Conservation (phyloP, 768 basidiomycete species). For the Kwoniella pini region DNA sequence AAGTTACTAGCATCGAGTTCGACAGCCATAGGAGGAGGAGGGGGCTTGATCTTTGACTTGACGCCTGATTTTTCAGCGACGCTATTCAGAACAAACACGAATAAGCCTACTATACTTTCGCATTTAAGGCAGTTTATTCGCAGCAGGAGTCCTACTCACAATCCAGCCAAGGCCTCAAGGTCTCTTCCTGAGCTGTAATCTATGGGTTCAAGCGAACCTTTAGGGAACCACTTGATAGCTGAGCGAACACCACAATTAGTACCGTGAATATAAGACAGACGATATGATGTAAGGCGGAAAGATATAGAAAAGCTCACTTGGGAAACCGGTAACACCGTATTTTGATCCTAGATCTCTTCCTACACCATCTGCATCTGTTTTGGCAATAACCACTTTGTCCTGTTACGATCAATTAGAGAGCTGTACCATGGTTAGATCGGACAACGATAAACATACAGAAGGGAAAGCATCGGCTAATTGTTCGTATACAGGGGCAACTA, state of each 20-base stretch:
- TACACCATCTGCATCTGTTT: constrained; percentile 87
- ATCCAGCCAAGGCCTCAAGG: constrained; percentile 70
- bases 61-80: constrained; percentile 72
- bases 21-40: constrained; percentile 70
- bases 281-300: too few relatives aligned
- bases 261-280: too few relatives aligned
- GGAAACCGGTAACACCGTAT: constrained; percentile 80
- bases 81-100: constrained; percentile 57
- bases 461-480: constrained; percentile 84
- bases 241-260: not conserved
- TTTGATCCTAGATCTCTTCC: constrained; percentile 72
- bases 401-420: constrained; percentile 3
- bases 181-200: constrained; percentile 78
- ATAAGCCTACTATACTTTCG: not conserved
- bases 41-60: constrained; percentile 84
- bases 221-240: constrained; percentile 92
- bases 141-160: constrained; percentile 63
- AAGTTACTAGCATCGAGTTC: constrained; percentile 73
- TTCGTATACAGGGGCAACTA: constrained; percentile 83
- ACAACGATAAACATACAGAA: constrained; percentile 13
- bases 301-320: too few relatives aligned
- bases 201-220: constrained; percentile 63
- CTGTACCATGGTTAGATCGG: too few relatives aligned
- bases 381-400: constrained; percentile 83
- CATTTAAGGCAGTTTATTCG: not conserved